A percentile compares a stretch with the other conserved stretches of the same genome.
These are phyloP conservation scores for Escovopsis sp. DNA, from an alignment of 2,329 filamentous ascomycete genomes.

Conservation along the genomic window DNA sequence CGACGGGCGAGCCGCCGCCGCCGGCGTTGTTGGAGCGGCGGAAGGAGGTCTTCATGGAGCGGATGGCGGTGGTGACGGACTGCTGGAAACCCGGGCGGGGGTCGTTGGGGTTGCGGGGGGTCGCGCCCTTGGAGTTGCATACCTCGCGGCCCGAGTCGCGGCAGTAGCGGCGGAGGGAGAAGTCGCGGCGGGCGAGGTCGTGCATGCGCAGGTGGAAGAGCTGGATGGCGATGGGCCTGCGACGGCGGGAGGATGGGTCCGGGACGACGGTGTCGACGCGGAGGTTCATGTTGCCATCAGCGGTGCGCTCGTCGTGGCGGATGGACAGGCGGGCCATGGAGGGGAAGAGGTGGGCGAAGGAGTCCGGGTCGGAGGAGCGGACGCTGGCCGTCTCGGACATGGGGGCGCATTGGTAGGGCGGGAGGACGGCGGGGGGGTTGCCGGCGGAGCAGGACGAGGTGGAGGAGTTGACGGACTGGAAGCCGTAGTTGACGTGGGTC, in stretches of 20 bases:
- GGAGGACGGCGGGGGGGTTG: constrained; percentile 35
- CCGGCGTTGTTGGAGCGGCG: constrained; percentile 10
- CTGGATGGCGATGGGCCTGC: constrained; percentile 35
- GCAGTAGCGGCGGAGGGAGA: constrained; percentile 83
- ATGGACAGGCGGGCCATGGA: constrained; percentile 69
- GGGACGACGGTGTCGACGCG: constrained; percentile 64
- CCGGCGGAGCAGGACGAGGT: constrained; percentile 12
- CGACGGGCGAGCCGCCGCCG: neutral
- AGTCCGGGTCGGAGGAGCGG: constrained; percentile 61
- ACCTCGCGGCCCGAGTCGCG: constrained; percentile 87
- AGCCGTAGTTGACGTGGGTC: constrained; percentile 13
- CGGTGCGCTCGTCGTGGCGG: constrained; percentile 76
- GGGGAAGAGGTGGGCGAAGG: constrained; percentile 78
- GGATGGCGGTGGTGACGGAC: constrained; percentile 35
- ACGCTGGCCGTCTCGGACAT: constrained; percentile 43
- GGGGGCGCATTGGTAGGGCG: constrained; percentile 45
- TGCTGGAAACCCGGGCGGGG: constrained; percentile 19
- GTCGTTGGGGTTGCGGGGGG: constrained; percentile 16
- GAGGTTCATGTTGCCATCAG: constrained; percentile 94
- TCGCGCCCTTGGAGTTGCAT: constrained; percentile 67
- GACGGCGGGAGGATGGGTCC: constrained; percentile 39
- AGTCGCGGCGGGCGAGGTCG: constrained; percentile 71
- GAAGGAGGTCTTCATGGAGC: constrained; percentile 25
- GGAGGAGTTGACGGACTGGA: constrained; percentile 11
- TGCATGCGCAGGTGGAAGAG: constrained; percentile 95